phyloP scores from a whole-genome alignment of 345 rosid species.

The Acer yangbiense region DNA sequence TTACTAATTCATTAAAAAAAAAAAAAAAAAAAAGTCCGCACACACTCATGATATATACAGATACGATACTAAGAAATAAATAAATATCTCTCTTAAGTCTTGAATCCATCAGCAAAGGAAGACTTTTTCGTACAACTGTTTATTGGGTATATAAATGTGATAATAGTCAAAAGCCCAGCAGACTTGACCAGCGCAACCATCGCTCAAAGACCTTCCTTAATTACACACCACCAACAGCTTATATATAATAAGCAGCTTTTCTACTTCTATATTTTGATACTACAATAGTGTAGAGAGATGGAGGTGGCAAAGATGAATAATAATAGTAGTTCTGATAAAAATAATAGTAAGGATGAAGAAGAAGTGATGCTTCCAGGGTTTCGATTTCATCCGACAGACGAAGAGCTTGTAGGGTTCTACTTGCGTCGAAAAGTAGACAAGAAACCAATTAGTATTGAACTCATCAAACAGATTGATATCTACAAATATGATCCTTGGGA shows the following conservation, averaged over 20 bases:
- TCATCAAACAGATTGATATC: slow-evolving; percentile 50
- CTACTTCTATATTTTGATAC: too few species aligned
- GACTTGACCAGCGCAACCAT: slow-evolving; percentile 17
- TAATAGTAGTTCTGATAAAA: neutral
- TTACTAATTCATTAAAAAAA: too few species aligned
- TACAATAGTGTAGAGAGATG: neutral
- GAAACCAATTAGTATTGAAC: slow-evolving; percentile 31
- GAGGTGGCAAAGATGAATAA: slow-evolving; percentile 6
- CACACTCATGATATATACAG: too few species aligned
- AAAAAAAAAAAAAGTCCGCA: too few species aligned
- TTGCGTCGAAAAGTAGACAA: slow-evolving; percentile 43
- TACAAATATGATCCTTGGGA: slow-evolving; percentile 57
- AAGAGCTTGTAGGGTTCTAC: slow-evolving; percentile 52
- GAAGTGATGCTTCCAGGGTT: slow-evolving; percentile 46
- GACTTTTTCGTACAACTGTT: slow-evolving; percentile 17
- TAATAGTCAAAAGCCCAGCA: neutral
- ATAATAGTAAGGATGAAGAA: slow-evolving; percentile 15
- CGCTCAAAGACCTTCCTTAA: neutral
- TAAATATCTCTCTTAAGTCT: neutral
- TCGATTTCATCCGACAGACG: slow-evolving; percentile 52
- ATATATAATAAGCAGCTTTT: too few species aligned
- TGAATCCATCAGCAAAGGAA: slow-evolving; percentile 5
- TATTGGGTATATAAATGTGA: neutral
- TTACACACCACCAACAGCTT: too few species aligned
- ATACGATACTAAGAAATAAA: neutral